These are phyloP conservation scores for Plasmodium malariae DNA, from an alignment of 169 alveolate genomes.

Conservation along the genomic window DNA sequence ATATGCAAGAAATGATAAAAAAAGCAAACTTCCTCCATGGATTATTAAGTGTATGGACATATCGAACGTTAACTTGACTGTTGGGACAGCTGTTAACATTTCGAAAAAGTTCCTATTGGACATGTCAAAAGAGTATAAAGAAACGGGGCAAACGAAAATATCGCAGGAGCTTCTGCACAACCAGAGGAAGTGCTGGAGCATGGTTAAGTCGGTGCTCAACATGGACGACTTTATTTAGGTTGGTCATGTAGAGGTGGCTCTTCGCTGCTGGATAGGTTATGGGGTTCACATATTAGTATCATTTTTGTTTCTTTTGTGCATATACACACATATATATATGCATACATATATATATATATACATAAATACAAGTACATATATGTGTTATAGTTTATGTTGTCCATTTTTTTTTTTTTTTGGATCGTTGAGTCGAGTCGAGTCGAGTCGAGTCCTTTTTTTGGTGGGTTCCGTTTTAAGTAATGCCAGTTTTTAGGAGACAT, in stretches of 20 bases:
- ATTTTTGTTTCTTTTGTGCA: neutral
- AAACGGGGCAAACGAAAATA: slow-evolving; percentile 82
- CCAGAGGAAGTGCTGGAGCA: slow-evolving; percentile 81
- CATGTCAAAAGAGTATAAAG: slow-evolving; percentile 85
- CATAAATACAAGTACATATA: too few species aligned
- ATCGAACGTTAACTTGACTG: slow-evolving; percentile 84
- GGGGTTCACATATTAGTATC: too few species aligned
- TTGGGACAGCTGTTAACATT: slow-evolving; percentile 89
- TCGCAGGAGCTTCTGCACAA: slow-evolving; percentile 79
- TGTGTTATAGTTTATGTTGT: too few species aligned
- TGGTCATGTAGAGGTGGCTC: too few species aligned
- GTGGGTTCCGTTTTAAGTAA: too few species aligned
- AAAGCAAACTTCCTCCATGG: slow-evolving; percentile 93
- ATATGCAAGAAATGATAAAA: slow-evolving; percentile 89
- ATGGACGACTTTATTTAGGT: slow-evolving; percentile 54
- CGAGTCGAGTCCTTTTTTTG: too few species aligned
- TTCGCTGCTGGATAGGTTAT: too few species aligned
- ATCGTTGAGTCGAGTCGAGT: too few species aligned
- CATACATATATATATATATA: too few species aligned
- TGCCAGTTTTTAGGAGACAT: too few species aligned
- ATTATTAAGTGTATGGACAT: slow-evolving; percentile 89
- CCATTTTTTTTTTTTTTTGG: too few species aligned
- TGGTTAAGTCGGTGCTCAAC: slow-evolving; percentile 74
- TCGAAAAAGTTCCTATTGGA: slow-evolving; percentile 82
- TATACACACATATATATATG: too few species aligned